Evolutionary conservation across 257 asterid species (phyloP), one percentile per base, ranked within the genome.

Genomic region (Nyctanthes arbortristis): DNA sequence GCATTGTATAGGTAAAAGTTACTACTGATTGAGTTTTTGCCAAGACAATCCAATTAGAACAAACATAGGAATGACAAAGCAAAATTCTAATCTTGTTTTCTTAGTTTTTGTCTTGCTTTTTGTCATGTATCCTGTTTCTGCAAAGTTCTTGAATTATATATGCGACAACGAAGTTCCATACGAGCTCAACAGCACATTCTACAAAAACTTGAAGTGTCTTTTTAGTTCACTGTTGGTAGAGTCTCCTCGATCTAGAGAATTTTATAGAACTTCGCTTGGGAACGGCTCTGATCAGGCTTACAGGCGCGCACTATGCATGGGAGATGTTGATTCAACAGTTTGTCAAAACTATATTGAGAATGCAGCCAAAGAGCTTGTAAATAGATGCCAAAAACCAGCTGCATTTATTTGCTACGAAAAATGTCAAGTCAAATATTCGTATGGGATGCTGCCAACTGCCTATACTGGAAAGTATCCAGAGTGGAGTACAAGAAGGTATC

Each of bases 241-340:
- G 33, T 32, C 72, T 34, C 63, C 70, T 29, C 12, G 18, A 16
- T n/a, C 13, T 25, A 5, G 33, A 2, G 73, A 65, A 1, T 68
- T 68, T 27, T 36, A 68, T 55, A n/a, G 3, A 0, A 35, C 65
- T 22, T 68, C 73, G 8, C n/a, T 27, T 14, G 73, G 65, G 34
- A 35, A 68, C 5, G 65, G 55, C 27, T 54, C n/a, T 28, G 73
- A 35, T 36, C 7, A 4, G 28, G 66, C 22, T 8, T 5, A 37
- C 13, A 45, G 64, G 59, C 66, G 43, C n/a, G 73, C 60, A 0
- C 66, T 58, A 3, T 69, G 73, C 73, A 69, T 65, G 28, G 73
- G 67, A 69, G 73, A 20, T 40, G 28, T 60, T 1, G 3, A 28
- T 40, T 40, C 18, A 54, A 39, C 31, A 10, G 60, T n/a, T 5